Evolutionary conservation across 2,329 filamentous ascomycete genomes (phyloP).

Genomic region (Apiospora arundinis): DNA sequence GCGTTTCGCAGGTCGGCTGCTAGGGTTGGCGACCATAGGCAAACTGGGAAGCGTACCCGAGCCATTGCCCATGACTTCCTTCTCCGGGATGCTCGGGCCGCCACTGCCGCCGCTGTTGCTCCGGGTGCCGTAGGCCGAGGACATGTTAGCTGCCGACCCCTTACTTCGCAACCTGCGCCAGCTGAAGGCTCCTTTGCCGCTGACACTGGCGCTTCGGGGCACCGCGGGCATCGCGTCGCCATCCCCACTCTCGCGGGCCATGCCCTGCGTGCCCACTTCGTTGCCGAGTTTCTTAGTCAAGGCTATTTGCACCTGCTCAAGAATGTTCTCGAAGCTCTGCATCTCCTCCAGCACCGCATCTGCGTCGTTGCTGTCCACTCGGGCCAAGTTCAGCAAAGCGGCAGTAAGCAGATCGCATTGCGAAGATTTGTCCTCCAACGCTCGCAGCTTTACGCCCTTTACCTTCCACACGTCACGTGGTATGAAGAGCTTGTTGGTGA

Average conservation of each 20-base stretch:
- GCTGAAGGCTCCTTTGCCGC: constrained; percentile 80
- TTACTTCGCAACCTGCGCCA: constrained; percentile 93
- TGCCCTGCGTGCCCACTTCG: constrained; percentile 84
- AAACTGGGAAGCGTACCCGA: constrained; percentile 72
- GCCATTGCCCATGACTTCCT: constrained; percentile 61
- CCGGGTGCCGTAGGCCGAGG: constrained; percentile 57
- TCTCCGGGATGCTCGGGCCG: constrained; percentile 42
- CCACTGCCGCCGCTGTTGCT: constrained; percentile 42
- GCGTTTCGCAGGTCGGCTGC: constrained; percentile 72
- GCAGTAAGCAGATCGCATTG: constrained; percentile 92
- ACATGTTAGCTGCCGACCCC: constrained; percentile 73
- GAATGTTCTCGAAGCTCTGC: constrained; percentile 82
- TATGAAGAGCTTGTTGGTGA: constrained; percentile 91
- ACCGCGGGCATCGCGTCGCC: constrained; percentile 43
- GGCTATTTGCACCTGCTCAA: constrained; percentile 82
- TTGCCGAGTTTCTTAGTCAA: constrained; percentile 87
- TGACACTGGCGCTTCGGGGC: constrained; percentile 65
- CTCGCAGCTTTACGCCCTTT: constrained; percentile 90
- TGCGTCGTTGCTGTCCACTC: constrained; percentile 87
- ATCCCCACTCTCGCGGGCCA: constrained; percentile 52
- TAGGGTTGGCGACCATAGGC: constrained; percentile 74
- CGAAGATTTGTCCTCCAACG: constrained; percentile 89
- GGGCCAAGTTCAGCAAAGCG: constrained; percentile 80
- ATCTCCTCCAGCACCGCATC: constrained; percentile 94
- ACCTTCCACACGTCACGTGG: constrained; percentile 93